phyloP scores from a whole-genome alignment of 1,284 basidiomycete genomes.

The Cutaneotrichosporon sp. region DNA sequence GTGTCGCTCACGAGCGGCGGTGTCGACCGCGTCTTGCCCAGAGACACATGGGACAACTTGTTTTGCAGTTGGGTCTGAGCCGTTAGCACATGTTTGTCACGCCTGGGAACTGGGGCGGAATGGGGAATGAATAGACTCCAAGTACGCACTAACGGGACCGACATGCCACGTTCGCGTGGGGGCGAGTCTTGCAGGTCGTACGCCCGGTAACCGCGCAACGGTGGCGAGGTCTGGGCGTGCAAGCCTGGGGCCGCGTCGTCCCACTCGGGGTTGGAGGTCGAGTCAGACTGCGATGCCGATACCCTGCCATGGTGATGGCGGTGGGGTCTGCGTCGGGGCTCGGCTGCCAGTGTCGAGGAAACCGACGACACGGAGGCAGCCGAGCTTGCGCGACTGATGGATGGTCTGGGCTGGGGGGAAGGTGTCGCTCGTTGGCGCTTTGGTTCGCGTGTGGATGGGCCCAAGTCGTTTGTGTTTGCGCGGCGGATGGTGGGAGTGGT shows the following conservation, averaged over 20 bases:
- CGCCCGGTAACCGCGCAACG: not conserved
- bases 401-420: not conserved
- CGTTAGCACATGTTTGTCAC: conserved; percentile 9
- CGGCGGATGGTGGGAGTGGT: not conserved
- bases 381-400: not conserved
- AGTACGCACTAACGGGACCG: conserved; percentile 43
- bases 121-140: not conserved
- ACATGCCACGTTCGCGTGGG: conserved; percentile 40
- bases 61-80: conserved; percentile 39
- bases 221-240: not conserved
- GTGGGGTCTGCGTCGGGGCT: not conserved
- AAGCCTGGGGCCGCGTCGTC: not conserved
- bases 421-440: not conserved
- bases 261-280: not conserved
- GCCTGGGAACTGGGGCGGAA: not conserved
- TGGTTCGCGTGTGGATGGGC: not conserved
- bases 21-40: conserved; percentile 28
- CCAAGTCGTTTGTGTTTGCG: not conserved
- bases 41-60: conserved; percentile 43
- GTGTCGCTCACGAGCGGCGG: conserved; percentile 20
- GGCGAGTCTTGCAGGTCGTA: not conserved
- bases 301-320: not conserved
- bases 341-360: not conserved
- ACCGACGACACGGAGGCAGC: not conserved
- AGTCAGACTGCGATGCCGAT: not conserved